Conservation (phyloP, 176 grass and related monocot species). For the Areca catechu region DNA sequence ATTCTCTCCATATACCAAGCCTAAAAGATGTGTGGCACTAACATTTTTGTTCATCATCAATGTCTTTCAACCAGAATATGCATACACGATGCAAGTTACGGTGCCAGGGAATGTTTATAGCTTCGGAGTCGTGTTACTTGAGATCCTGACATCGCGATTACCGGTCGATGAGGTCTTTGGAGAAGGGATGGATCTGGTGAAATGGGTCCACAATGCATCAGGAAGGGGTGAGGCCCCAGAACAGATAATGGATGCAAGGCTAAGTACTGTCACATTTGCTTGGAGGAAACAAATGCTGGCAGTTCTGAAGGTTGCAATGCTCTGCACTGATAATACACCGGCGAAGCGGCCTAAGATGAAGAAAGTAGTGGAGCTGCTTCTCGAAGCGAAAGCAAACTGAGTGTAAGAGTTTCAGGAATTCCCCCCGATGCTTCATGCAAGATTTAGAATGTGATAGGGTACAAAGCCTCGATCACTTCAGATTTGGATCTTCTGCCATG, state of each 20-base stretch:
- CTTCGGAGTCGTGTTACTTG: slow-evolving; percentile 77
- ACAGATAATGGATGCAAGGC: slow-evolving; percentile 88
- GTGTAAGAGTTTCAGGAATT: too few relatives aligned
- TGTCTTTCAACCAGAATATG: slow-evolving; percentile 62
- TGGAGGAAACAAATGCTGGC: slow-evolving; percentile 95
- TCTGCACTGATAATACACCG: slow-evolving; percentile 53
- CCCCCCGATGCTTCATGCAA: too few relatives aligned
- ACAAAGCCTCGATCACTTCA: too few relatives aligned
- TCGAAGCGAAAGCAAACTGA: slow-evolving; percentile 52
- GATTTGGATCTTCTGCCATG: too few relatives aligned
- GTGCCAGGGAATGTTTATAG: slow-evolving; percentile 89
- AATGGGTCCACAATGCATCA: slow-evolving; percentile 71
- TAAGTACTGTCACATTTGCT: slow-evolving; percentile 73
- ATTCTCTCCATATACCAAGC: not conserved
- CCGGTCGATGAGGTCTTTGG: slow-evolving; percentile 77
- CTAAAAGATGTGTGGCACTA: too few relatives aligned
- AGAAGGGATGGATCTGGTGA: slow-evolving; percentile 82
- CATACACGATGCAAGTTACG: slow-evolving; percentile 96
- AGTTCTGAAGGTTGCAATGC: slow-evolving; percentile 67
- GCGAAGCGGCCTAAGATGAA: slow-evolving; percentile 88
- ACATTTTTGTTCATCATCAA: too few relatives aligned
- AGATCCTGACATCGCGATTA: slow-evolving; percentile 79
- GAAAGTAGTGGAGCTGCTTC: slow-evolving; percentile 80
- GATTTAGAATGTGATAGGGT: too few relatives aligned
- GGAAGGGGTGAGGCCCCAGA: slow-evolving; percentile 62